phyloP scores from a whole-genome alignment of 129 eudicot species.

The Deinandra increscens region DNA sequence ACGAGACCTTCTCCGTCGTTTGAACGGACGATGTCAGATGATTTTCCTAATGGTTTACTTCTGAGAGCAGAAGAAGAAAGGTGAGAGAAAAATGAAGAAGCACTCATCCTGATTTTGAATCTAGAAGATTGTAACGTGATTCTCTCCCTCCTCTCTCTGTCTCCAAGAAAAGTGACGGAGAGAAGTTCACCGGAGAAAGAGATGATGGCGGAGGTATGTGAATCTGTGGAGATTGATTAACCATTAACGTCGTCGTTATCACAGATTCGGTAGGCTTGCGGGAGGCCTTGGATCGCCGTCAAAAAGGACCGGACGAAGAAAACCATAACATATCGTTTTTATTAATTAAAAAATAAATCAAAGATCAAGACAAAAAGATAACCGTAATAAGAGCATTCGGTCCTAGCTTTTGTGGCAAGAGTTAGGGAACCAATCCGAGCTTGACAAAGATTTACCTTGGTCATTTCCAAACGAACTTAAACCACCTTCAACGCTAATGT shows the following conservation, averaged over 20 bases:
- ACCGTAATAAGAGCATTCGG: no score
- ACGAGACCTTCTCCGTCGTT: slow-evolving; percentile 55
- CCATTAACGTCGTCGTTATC: not conserved
- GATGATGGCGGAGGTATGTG: slow-evolving; percentile 1
- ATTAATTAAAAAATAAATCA: no score
- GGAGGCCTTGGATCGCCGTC: no score
- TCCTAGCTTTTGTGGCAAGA: no score
- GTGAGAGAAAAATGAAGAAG: slow-evolving; percentile 33
- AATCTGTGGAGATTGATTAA: slow-evolving; percentile 11
- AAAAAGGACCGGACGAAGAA: no score
- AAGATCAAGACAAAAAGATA: no score
- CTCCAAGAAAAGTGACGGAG: not conserved
- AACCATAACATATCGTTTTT: no score
- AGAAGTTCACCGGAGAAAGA: slow-evolving; percentile 11
- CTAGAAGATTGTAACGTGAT: not conserved
- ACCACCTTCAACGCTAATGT: no score
- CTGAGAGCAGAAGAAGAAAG: slow-evolving; percentile 76
- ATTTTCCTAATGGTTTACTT: slow-evolving; percentile 53
- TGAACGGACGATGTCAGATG: slow-evolving; percentile 28
- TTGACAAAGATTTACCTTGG: no score
- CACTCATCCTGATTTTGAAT: slow-evolving; percentile 21
- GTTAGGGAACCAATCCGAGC: no score
- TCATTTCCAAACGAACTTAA: no score
- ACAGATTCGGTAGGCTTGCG: no score
- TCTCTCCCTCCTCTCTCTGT: not conserved